A percentile compares a stretch with the other conserved stretches of the same genome.
Evolutionary conservation across 2,329 filamentous ascomycete genomes (phyloP).

Genomic region (Alternaria atra): DNA sequence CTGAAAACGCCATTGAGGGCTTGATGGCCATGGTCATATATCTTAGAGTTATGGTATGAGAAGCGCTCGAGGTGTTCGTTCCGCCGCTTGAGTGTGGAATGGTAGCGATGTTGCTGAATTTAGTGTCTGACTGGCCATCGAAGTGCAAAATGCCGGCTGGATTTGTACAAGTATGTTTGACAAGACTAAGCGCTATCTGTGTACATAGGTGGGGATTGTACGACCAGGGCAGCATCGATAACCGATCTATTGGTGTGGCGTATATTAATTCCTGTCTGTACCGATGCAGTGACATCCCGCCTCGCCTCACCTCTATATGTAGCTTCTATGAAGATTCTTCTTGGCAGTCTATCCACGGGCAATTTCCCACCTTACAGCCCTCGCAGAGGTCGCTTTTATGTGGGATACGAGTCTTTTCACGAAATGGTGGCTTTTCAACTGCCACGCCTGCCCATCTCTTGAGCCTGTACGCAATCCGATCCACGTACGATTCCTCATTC

Average conservation of each 20-base stretch:
- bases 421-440: slow-evolving; percentile 4
- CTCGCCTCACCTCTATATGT: background rate
- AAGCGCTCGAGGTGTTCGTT: background rate
- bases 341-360: background rate
- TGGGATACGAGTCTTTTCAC: background rate
- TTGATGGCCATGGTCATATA: too few relatives aligned
- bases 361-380: slow-evolving; percentile 6
- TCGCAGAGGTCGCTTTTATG: slow-evolving; percentile 5
- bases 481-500: slow-evolving; percentile 29
- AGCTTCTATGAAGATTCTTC: background rate
- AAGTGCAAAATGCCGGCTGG: background rate
- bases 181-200: background rate
- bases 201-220: background rate
- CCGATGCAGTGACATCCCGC: background rate
- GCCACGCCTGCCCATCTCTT: slow-evolving; percentile 34
- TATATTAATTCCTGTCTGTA: background rate
- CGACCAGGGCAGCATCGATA: background rate
- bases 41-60: background rate
- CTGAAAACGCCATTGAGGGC: too few relatives aligned
- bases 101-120: background rate
- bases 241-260: background rate
- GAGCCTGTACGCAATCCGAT: slow-evolving; percentile 32
- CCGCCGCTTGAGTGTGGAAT: background rate
- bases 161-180: background rate
- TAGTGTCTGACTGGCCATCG: rapidly evolving